Evolutionary conservation across 768 basidiomycete genomes (phyloP).

Genomic region (Russula sp.): DNA sequence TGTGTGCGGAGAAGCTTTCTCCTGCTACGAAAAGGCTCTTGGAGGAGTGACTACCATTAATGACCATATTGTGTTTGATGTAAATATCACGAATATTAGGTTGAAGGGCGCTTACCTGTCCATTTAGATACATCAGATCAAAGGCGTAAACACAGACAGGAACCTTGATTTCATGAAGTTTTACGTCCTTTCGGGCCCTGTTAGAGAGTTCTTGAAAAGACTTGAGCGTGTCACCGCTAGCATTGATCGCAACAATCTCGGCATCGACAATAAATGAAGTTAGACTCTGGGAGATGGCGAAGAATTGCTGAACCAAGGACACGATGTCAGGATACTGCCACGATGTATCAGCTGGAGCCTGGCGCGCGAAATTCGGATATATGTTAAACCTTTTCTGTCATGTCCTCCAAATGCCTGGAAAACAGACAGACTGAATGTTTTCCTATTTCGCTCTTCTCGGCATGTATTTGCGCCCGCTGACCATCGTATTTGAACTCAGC

Average conservation of each 20-base stretch:
- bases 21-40: slow-evolving; percentile 65
- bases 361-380: slow-evolving; percentile 20
- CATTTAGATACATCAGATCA: slow-evolving; percentile 85
- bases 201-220: slow-evolving; percentile 88
- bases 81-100: slow-evolving; percentile 12
- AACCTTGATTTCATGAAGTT: slow-evolving; percentile 68
- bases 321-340: slow-evolving; percentile 79
- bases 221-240: slow-evolving; percentile 55
- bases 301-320: slow-evolving; percentile 51
- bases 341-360: slow-evolving; percentile 20
- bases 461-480: slow-evolving; percentile 81
- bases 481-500: slow-evolving; percentile 94
- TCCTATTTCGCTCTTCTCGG: slow-evolving; percentile 37
- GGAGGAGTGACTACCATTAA: slow-evolving; percentile 57
- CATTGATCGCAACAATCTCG: slow-evolving; percentile 85
- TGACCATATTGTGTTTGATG: slow-evolving; percentile 21
- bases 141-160: slow-evolving; percentile 83
- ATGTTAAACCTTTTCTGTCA: slow-evolving; percentile 73
- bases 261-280: slow-evolving; percentile 75
- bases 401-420: slow-evolving; percentile 87
- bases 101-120: slow-evolving; percentile 51
- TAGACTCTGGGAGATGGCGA: slow-evolving; percentile 43
- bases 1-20: slow-evolving; percentile 57
- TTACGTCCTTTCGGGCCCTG: slow-evolving; percentile 79
- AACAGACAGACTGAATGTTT: slow-evolving; percentile 59